Percentiles rank a stretch among this genome's conserved stretches.
phyloP scores from a whole-genome alignment of 176 grass and related monocot genomes.

The Oryza rufipogon region DNA sequence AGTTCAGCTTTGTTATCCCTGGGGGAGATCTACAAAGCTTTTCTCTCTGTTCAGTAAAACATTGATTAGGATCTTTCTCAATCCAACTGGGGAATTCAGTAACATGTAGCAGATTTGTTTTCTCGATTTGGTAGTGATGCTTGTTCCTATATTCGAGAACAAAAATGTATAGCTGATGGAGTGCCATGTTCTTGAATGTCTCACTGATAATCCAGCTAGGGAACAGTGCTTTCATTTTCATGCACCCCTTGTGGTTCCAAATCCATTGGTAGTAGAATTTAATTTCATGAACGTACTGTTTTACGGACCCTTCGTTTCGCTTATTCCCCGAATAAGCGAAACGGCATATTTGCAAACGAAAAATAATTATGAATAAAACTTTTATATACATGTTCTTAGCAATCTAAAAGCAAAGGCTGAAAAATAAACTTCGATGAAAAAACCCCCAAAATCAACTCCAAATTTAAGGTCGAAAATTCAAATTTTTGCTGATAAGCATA shows the following conservation, averaged over 20 bases:
- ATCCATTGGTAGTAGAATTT: background rate
- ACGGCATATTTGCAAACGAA: no score
- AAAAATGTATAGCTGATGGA: background rate
- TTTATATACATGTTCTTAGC: no score
- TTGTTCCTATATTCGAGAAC: background rate
- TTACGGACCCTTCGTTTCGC: no score
- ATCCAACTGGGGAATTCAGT: background rate
- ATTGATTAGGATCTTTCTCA: background rate
- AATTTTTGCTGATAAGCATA: no score
- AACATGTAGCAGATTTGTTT: background rate
- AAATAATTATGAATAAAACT: no score
- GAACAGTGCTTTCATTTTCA: background rate
- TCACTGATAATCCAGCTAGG: background rate
- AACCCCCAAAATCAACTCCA: no score
- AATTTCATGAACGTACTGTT: background rate
- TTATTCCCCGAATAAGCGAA: no score
- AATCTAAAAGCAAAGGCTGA: no score
- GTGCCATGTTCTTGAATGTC: background rate
- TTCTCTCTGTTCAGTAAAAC: background rate
- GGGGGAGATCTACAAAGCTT: background rate
- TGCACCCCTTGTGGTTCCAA: background rate
- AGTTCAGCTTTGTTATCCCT: background rate
- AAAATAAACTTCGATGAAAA: no score
- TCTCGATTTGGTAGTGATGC: background rate
- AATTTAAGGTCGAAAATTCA: no score